Evolutionary conservation across 495 filamentous ascomycete genomes (phyloP), one percentile per base, ranked within the genome.

Genomic region (Rostrohypoxylon terebratum): DNA sequence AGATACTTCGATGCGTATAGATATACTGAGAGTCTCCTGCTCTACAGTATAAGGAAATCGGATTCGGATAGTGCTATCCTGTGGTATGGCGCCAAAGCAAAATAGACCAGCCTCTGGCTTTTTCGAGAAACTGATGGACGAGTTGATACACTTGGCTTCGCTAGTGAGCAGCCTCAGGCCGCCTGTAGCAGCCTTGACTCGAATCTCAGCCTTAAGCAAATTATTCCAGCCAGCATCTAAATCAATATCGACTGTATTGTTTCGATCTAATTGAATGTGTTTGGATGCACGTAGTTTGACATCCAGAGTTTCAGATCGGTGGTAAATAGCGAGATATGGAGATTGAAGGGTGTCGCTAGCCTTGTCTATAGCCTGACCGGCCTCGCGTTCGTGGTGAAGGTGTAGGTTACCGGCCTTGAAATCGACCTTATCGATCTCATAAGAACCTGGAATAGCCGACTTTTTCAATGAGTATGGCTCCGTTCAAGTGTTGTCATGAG

Each of bases 31-130:
- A 1, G 92, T 85, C 42, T 93, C 89, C 62, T 90, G 89, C 75
- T 99, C 96, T 6, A 96, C 83, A 2, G 90, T 94, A 74, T 94
- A 98, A 0, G 96, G 96, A 42, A 98, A 85, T 18, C 86, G 81
- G 40, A 98, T 80, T 36, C 80, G 84, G 18, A 87, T 80, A 1
- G 77, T 86, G 1, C 83, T 84, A 5, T 85, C 73, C 0, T 78
- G 66, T 0, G 81, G 72, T 51, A 97, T 78, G 0, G 84, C 66
- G 4, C 79, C 83, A 65, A 98, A 87, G 16, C 81, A 81, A n/a
- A 98, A 88, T 38, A 86, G 79, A 1, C 93, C 93, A 16, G 89
- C 85, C 54, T 90, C 88, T 2, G 81, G 72, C 8, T 83, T 81
- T 62, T 87, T 91, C 11, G 88, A 85, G 0, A 83, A 83, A 8